Conservation (phyloP, 2,329 filamentous ascomycete species). For the Venturia aucupariae region DNA sequence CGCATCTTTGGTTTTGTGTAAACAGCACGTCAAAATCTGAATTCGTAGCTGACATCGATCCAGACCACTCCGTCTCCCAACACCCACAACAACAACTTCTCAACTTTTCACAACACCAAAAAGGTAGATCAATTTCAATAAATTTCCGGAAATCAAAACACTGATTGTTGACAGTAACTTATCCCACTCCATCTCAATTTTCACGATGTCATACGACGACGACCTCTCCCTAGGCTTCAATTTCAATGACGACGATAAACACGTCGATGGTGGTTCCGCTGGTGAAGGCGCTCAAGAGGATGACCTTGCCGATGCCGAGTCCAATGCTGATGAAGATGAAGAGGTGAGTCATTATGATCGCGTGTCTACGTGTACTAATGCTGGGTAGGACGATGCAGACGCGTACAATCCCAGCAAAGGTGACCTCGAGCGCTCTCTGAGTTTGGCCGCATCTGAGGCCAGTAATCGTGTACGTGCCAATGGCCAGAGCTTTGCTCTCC, state of each 20-base stretch:
- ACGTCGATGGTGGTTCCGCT: background rate
- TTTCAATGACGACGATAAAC: background rate
- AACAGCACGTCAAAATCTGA: background rate
- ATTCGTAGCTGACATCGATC: background rate
- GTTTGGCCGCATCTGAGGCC: background rate
- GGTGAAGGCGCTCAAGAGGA: background rate
- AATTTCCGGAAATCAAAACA: background rate
- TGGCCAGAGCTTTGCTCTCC: slow-evolving; percentile 33
- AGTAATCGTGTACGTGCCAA: slow-evolving; percentile 29
- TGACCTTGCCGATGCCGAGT: slow-evolving; percentile 4
- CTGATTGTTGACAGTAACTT: background rate
- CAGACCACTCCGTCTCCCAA: background rate
- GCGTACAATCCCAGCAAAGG: background rate
- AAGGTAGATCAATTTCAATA: background rate
- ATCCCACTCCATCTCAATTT: background rate
- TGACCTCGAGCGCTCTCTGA: background rate
- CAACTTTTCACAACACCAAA: background rate
- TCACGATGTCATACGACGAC: background rate
- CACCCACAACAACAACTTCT: background rate
- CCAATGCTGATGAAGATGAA: background rate
- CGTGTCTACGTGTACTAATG: background rate
- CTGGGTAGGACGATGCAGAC: background rate
- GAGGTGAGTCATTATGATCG: background rate
- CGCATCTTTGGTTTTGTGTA: background rate
- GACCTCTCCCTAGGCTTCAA: slow-evolving; percentile 7